Base-by-base conservation (phyloP, 164 flowering plant genomes). In the Kalanchoe fedtschenkoi region DNA sequence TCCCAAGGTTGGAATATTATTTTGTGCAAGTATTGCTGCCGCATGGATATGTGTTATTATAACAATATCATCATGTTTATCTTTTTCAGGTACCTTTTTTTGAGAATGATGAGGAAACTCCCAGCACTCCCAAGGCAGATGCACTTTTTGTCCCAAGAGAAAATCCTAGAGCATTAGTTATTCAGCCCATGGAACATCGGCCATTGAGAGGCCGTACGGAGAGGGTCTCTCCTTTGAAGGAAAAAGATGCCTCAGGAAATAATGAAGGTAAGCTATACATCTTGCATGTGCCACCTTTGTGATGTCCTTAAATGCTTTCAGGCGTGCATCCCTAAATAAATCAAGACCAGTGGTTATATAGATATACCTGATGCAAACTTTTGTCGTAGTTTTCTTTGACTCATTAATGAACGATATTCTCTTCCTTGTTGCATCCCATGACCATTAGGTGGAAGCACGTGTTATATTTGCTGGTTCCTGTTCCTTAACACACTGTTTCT, bases 81-180 rank as follows among this genome's bases (percentile, higher is more conserved):
- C 61, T 15, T 60, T 51, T 75, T 58, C 82, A 93, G 99, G 86
- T 90, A 41, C 83, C 99, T 6, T 93, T 88, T 74, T 93, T 87
- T 61, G 76, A 74, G 76, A 96, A 85, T 69, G 96, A 88, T 62
- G 97, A 90, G 54, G 92, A 87, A 71, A 73, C 84, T 59, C 81
- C 83, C 1, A 80, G 85, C 76, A 87, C 95, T 28, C 99, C 99
- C 8, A 93, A 87, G 78, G 99, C 99, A 17, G 97, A 90, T 78
- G 95, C 97, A 56, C 80, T 88, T 69, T 87, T 93, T 65, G 73
- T 93, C 71, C 97, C 99, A 8, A 79, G 99, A 73, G 99, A 93
- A 69, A 93, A 93, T 66, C 97, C 99, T 24, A 81, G 99, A 72
- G 84, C 97, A 38, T 69, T 93, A 38, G 83, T 93, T 8, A 80